Conservation (phyloP, 1,139 yeast genomes). For the Sugiyamaella paludigena region DNA sequence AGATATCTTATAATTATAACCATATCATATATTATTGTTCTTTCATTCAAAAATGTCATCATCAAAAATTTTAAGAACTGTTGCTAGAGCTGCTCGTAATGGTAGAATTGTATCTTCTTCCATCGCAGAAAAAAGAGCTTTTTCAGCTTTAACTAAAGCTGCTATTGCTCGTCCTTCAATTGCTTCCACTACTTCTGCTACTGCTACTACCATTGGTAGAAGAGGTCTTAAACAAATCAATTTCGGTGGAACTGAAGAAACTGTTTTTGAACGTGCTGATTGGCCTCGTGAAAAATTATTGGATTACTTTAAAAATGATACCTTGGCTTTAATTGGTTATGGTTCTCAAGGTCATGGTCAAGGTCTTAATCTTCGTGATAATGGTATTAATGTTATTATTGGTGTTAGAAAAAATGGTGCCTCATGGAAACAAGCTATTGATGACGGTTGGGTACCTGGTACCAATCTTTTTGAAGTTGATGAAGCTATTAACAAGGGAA, state of each 20-base stretch:
- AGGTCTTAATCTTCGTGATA: conserved; percentile 98
- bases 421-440: conserved; percentile 99
- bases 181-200: conserved; percentile 25
- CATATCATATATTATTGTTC: background rate
- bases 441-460: conserved; percentile 99
- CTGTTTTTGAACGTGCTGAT: conserved; percentile 97
- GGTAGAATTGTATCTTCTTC: conserved; percentile 22
- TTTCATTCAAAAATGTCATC: conserved; percentile 8
- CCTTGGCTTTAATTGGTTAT: conserved; percentile 96
- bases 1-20: too few relatives aligned
- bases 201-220: conserved; percentile 24
- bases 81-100: conserved; percentile 26
- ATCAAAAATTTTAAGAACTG: conserved; percentile 24
- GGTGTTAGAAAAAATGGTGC: conserved; percentile 99
- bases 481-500: conserved; percentile 90
- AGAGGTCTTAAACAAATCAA: conserved; percentile 88
- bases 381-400: conserved; percentile 93
- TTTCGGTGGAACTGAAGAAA: conserved; percentile 94
- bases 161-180: conserved; percentile 27
- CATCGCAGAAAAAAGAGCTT: conserved; percentile 22
- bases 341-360: conserved; percentile 99
- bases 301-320: conserved; percentile 96
- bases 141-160: conserved; percentile 29
- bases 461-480: conserved; percentile 92
- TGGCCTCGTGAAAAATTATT: conserved; percentile 98